Base-by-base conservation (phyloP, 163 green algal genomes). In the Scenedesmus sp. region DNA sequence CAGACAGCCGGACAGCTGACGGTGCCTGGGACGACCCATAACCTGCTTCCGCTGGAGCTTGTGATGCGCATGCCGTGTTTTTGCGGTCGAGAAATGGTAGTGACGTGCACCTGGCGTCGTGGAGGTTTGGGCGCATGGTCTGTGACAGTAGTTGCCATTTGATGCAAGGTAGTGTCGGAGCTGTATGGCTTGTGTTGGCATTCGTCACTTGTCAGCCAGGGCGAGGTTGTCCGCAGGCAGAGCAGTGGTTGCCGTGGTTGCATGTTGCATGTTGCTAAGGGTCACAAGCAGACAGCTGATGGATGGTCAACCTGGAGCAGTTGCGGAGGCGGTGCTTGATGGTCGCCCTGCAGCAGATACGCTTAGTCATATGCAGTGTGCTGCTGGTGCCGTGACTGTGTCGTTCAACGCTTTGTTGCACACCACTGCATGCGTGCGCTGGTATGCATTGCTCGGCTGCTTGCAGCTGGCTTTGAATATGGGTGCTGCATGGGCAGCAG, bases 21-120 rank as follows among this genome's bases (percentile, higher is more conserved):
- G 67, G 15, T 56, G 86, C 86, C 20, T 90, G 86, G 86, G 86
- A 84, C 4, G 86, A 90, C 56, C 18, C 18, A 3, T 90, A 60
- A 86, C 0, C 16, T 34, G 52, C 81, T 46, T 46, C 34, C 34
- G 34, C 34, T 46, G 34, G 34, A 46, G 34, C 34, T 46, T 46
- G 34, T 46, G 34, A 46, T 46, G 34, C 34, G 34, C 34, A 46
- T 46, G 34, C 34, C 34, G 34, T 46, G 34, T 46, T 46, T 46
- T 46, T 46, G 34, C 34, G 34, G 34, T 46, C 34, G 34, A 46
- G 34, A 46, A 46, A 46, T 46, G 34, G 34, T 46, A 46, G 74
- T 54, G 74, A 34, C 62, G 18, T 4, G 66, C 16, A 26, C 5
- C 6, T 1, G 16, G 16, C 1, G 66, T 46, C 34, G 34, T 46